Percentiles rank a stretch among this genome's conserved stretches.
Conservation (phyloP, 2,329 filamentous ascomycete species). For the Hypomyces rosellus region DNA sequence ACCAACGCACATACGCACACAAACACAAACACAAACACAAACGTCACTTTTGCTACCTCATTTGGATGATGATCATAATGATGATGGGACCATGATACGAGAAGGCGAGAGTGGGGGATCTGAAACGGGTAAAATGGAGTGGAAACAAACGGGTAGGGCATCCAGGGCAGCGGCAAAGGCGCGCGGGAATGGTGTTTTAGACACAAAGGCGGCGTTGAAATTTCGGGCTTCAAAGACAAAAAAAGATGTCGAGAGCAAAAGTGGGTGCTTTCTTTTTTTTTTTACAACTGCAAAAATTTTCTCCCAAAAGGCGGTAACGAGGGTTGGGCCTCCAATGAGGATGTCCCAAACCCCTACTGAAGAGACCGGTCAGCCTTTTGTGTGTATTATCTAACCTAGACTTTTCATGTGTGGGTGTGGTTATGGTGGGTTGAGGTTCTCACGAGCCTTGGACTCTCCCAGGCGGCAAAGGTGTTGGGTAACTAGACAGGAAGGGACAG, state of each 20-base stretch:
- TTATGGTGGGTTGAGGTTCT: conserved; percentile 4
- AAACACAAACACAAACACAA: neutral
- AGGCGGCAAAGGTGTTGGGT: neutral
- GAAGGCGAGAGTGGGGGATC: conserved; percentile 3
- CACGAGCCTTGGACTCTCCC: conserved; percentile 1
- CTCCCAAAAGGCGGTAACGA: neutral
- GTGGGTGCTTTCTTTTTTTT: neutral
- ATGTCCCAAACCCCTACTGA: neutral
- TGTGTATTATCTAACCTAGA: conserved; percentile 8
- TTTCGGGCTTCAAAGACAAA: conserved; percentile 1
- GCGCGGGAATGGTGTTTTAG: conserved; percentile 4
- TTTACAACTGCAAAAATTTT: neutral
- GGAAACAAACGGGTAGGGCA: neutral
- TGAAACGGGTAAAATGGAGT: neutral
- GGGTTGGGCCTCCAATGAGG: neutral
- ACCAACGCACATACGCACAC: neutral
- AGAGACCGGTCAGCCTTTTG: neutral
- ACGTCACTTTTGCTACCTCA: neutral
- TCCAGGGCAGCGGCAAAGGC: neutral
- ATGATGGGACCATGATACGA: neutral
- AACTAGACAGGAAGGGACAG: neutral
- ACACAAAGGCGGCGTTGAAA: conserved; percentile 4
- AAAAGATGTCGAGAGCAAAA: neutral
- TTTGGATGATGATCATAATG: neutral
- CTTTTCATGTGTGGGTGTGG: neutral